phyloP scores from a whole-genome alignment of 176 grass and related monocot genomes.

The barley (Hordeum vulgare) region MorexV3_pseudomolecules_assembly NC_058519.1:179176705-179177204 shows the following conservation, averaged over 20 bases:
- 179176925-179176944: neutral
- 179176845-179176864: slow-evolving; percentile 99
- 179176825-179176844: slow-evolving; percentile 85
- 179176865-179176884: slow-evolving; percentile 94
- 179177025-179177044: neutral
- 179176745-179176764: neutral
- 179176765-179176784: slow-evolving; percentile 32
- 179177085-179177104: neutral
- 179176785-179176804: slow-evolving; percentile 92
- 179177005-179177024: neutral
- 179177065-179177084: neutral
- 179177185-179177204: neutral
- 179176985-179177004: neutral
- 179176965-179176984: neutral
- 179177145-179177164: neutral
- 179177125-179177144: neutral
- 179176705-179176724: neutral
- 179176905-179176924: neutral
- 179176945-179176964: neutral
- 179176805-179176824: slow-evolving; percentile 87
- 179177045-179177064: neutral
- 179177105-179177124: neutral
- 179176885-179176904: slow-evolving; percentile 22
- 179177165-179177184: neutral
- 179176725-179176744: neutral